Conservation (phyloP, 2,329 filamentous ascomycete species). For the Macrophomina tecta region DNA sequence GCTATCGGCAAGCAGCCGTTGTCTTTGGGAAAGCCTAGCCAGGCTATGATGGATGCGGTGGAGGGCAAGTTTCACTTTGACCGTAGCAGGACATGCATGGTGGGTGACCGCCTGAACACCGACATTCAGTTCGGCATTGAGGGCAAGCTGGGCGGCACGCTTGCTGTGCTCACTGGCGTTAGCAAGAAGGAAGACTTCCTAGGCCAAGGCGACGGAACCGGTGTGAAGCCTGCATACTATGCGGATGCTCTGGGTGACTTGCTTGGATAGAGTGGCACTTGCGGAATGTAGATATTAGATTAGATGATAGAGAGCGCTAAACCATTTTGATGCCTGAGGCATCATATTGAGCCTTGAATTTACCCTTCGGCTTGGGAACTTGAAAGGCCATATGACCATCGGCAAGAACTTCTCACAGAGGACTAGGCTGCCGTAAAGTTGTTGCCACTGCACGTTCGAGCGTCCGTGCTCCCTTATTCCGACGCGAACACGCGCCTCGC, state of each 20-base stretch:
- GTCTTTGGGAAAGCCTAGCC: conserved; percentile 89
- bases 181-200: conserved; percentile 84
- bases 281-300: conserved; percentile 3
- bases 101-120: conserved; percentile 91
- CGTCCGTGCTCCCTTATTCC: not conserved
- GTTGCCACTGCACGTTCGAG: no score
- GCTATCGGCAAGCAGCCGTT: conserved; percentile 69
- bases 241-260: conserved; percentile 85
- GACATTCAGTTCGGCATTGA: conserved; percentile 96
- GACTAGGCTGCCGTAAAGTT: no score
- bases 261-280: conserved; percentile 38
- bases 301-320: not conserved
- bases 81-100: conserved; percentile 86
- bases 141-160: conserved; percentile 85
- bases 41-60: conserved; percentile 99
- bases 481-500: conserved; percentile 27
- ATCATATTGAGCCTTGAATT: not conserved
- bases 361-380: not conserved
- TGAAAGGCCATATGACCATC: no score
- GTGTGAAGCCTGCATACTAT: conserved; percentile 79
- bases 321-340: conserved; percentile 2
- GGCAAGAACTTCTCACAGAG: no score
- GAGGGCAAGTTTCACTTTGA: conserved; percentile 95
- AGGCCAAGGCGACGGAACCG: conserved; percentile 67
- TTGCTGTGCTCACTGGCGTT: conserved; percentile 91